Evolutionary conservation across 345 rosid genomes (phyloP), one percentile per base, ranked within the genome.

Genomic region (Crucihimalaya himalaica): DNA sequence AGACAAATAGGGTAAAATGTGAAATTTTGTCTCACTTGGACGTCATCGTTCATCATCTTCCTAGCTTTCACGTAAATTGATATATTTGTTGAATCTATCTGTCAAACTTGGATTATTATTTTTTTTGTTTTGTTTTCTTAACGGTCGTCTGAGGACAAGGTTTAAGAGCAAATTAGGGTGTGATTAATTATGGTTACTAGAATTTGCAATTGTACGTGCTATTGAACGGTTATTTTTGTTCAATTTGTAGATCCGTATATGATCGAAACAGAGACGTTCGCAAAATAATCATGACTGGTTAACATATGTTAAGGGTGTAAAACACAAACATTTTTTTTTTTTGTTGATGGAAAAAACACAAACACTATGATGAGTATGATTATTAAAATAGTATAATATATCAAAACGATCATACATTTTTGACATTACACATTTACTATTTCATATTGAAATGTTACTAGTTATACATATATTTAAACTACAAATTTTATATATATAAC

Each of bases 21-120:
- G 51, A 68, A 73, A 3, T 42, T 69, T 69, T 76, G 74, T 76
- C 74, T 76, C 57, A 69, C 65, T 43, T 61, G 50, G 59, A 40
- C 70, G 37, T 61, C 78, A 66, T 66, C 73, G 43, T 53, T 51
- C 37, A 29, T 55, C 6, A n/a, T 29, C 19, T 5, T 18, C 8
- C 12, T 28, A 15, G 16, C 35, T 28, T 15, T 15, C 15, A 9
- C 6, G 59, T 28, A 6, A 54, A 15, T 54, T 28, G 6, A 54
- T 29, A 1, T 29, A n/a, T 29, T 2, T 29, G 6, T 29, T n/a
- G 21, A 55, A 27, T 53, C 32, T 13, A 52, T 27, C 5, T 0
- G 35, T 14, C 19, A 6, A 27, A 14, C 58, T 45, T 73, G 27
- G 14, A 15, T n/a, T 3, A n/a, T n/a, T n/a, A n/a, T n/a, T 7